A percentile compares a stretch with the other conserved stretches of the same genome.
phyloP scores from a whole-genome alignment of 2,329 filamentous ascomycete species.

The Aspergillus sp. region DNA sequence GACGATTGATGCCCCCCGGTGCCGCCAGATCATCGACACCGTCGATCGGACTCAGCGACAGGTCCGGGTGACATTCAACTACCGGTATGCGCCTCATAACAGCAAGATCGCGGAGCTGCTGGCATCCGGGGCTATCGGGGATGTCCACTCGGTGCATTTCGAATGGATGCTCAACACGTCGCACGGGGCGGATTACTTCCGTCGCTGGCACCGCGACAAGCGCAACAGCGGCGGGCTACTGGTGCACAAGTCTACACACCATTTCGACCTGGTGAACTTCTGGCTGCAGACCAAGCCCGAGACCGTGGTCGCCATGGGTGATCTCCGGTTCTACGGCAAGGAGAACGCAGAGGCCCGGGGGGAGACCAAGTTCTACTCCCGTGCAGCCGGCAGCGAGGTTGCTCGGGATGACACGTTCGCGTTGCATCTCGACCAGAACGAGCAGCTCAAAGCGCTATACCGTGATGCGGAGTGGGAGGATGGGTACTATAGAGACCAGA shows the following conservation, averaged over 20 bases:
- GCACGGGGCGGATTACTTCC: conserved; percentile 62
- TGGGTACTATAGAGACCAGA: conserved; percentile 60
- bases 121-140: conserved; percentile 54
- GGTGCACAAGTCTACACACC: conserved; percentile 63
- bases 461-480: conserved; percentile 64
- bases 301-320: conserved; percentile 58
- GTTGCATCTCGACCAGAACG: conserved; percentile 52
- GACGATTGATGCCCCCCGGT: conserved; percentile 59
- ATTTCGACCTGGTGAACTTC: conserved; percentile 63
- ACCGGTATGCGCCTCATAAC: conserved; percentile 64
- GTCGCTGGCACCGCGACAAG: conserved; percentile 62
- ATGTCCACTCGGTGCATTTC: conserved; percentile 58
- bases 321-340: conserved; percentile 59
- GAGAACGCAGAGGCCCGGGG: conserved; percentile 60
- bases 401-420: conserved; percentile 59
- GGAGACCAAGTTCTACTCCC: conserved; percentile 42
- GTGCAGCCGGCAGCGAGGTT: conserved; percentile 51
- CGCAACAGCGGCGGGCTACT: conserved; percentile 58
- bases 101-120: conserved; percentile 58
- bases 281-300: conserved; percentile 57
- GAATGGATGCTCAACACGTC: conserved; percentile 63
- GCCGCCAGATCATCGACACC: conserved; percentile 54
- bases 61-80: conserved; percentile 62
- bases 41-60: conserved; percentile 50
- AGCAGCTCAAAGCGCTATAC: conserved; percentile 58